These are phyloP conservation scores for Elsinoe perseae DNA, from an alignment of 2,329 filamentous ascomycete genomes.

Conservation along the genomic window DNA sequence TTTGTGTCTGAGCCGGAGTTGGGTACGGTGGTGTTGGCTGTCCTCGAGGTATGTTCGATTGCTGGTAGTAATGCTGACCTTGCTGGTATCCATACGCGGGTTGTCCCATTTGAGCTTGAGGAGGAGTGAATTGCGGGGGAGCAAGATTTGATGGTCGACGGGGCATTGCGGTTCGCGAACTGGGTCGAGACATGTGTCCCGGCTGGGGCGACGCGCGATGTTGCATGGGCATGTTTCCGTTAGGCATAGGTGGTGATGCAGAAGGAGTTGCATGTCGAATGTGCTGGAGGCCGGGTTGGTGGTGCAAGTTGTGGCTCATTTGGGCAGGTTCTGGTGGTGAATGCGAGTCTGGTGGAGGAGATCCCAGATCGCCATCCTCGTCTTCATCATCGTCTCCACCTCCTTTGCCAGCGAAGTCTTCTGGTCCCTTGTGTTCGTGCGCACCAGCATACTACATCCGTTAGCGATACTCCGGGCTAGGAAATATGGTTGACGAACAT, in stretches of 20 bases:
- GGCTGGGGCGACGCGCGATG: conserved; percentile 79
- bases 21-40: conserved; percentile 24
- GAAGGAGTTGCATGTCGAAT: conserved; percentile 77
- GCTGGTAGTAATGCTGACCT: conserved; percentile 34
- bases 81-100: conserved; percentile 66
- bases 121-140: conserved; percentile 43
- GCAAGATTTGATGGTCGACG: conserved; percentile 66
- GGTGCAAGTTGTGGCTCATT: conserved; percentile 39
- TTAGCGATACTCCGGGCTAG: conserved; percentile 23
- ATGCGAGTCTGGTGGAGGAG: conserved; percentile 54
- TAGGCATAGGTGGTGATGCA: conserved; percentile 78
- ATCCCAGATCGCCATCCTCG: conserved; percentile 64
- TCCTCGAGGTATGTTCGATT: conserved; percentile 17
- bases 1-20: conserved; percentile 40
- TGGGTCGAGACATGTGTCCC: conserved; percentile 63
- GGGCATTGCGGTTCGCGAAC: conserved; percentile 66
- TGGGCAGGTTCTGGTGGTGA: conserved; percentile 53
- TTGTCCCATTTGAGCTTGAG: conserved; percentile 51
- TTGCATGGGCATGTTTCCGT: conserved; percentile 56
- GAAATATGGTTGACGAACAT: conserved; percentile 52
- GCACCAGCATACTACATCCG: conserved; percentile 70
- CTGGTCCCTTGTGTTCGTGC: conserved; percentile 92
- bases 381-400: conserved; percentile 65
- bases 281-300: conserved; percentile 62
- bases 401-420: conserved; percentile 76